A percentile compares a stretch with the other conserved stretches of the same genome.
phyloP scores from a whole-genome alignment of 2,329 filamentous ascomycete species.

The Sordariomycetes sp. region DNA sequence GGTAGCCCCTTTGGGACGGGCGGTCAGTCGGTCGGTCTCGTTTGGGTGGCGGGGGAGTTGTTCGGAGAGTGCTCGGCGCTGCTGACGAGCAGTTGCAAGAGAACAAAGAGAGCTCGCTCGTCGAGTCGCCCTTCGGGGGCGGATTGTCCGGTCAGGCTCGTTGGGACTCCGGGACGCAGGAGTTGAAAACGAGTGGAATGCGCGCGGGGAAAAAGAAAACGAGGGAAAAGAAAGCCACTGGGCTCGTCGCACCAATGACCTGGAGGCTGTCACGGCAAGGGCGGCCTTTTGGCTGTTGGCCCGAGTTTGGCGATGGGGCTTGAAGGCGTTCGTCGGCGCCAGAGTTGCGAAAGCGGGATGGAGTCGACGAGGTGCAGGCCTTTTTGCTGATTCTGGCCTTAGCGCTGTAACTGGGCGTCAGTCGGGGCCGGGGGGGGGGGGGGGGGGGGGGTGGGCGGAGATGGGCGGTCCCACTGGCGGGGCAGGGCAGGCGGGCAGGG shows the following conservation, averaged over 20 bases:
- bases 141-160: neutral
- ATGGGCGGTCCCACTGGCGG: no score
- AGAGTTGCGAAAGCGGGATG: neutral
- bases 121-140: neutral
- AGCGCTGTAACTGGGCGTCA: neutral
- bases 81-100: neutral
- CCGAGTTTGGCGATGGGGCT: neutral
- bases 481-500: neutral
- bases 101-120: neutral
- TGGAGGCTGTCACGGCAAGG: neutral
- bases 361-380: neutral
- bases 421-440: neutral
- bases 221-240: neutral
- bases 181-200: neutral
- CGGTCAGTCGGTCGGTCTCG: neutral
- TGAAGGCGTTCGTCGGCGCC: neutral
- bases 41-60: neutral
- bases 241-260: neutral
- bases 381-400: neutral
- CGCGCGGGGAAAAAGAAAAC: neutral
- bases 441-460: neutral
- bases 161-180: neutral
- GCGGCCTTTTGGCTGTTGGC: neutral
- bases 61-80: neutral
- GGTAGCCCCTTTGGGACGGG: neutral